Evolutionary conservation across 495 filamentous ascomycete species (phyloP).

Genomic region (Lophiotrema nucula): DNA sequence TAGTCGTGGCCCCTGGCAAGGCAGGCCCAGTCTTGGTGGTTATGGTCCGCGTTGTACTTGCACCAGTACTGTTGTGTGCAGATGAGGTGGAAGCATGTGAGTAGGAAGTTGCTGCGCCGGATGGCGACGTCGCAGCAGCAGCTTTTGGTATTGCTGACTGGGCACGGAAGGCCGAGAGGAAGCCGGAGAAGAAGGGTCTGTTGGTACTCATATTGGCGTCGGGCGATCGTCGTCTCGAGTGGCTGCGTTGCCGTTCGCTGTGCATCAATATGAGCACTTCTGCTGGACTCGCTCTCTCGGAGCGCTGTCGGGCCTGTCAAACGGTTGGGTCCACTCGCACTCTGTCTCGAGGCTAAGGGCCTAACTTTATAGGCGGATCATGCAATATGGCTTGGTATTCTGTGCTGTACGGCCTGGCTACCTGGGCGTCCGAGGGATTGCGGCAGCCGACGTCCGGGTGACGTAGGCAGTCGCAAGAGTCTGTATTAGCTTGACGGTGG

Average conservation of each 20-base stretch:
- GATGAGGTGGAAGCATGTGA: conserved; percentile 47
- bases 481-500: not conserved
- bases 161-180: conserved; percentile 77
- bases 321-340: not conserved
- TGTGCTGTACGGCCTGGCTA: not conserved
- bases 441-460: conserved; percentile 5
- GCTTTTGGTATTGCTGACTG: conserved; percentile 48
- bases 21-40: conserved; percentile 19
- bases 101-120: conserved; percentile 40
- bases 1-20: conserved; percentile 20
- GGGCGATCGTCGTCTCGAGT: conserved; percentile 1
- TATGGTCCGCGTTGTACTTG: conserved; percentile 26
- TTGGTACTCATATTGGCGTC: conserved; percentile 62
- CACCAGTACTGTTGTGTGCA: conserved; percentile 34
- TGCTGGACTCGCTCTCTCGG: too few relatives aligned
- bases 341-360: conserved; percentile 2
- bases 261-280: conserved; percentile 16
- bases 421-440: not conserved
- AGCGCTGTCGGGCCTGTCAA: too few relatives aligned
- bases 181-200: conserved; percentile 79
- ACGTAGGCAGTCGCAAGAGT: conserved; percentile 8
- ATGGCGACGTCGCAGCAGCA: conserved; percentile 39
- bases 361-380: conserved; percentile 5
- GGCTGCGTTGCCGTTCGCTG: conserved; percentile 3
- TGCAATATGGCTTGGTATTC: not conserved